Base-by-base conservation (phyloP, 352 stramenopile genomes). In the Phytophthora hybrid region DNA sequence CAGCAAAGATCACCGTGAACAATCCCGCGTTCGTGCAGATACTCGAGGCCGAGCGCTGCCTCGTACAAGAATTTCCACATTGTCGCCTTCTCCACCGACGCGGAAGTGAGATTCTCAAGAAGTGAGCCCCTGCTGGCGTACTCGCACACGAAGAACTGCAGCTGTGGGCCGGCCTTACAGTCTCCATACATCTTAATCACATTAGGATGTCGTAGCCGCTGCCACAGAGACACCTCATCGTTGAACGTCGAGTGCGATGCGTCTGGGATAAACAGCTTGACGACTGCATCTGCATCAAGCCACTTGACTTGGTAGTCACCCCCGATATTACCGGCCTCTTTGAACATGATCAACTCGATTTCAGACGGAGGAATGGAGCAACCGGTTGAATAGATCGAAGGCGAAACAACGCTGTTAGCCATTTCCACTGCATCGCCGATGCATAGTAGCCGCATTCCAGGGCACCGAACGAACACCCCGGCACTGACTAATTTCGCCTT, bases 1-100 rank as follows among this genome's bases (percentile, higher is more conserved):
- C 68, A 63, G 5, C 76, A 73, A 10, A 83, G 62, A 49, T 78
- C 62, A 1, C 70, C 63, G 47, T 77, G 70, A 3, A 77, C 47
- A 21, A 77, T 59, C 1, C 47, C 34, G 0, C 54, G 59, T 16
- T 66, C 58, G 32, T 74, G 59, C 1, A 74, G 34, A 23, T 64
- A 61, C 11, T 47, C 21, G 0, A 74, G 54, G 0, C 59, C 67
- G 2, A 68, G 14, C 14, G 67, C 53, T 14, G 67, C 54, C 14
- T 69, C 26, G 18, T 54, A 19, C 19, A 74, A 46, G 19, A 47
- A 53, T 31, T 18, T 34, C 66, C 66, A 73, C 9, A 56, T 44
- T 44, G 16, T 59, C 4, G 44, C 53, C 18, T 57, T 54, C 11
- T 32, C 41, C 11, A n/a, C 4, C 14, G 41, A 18, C 13, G 32